Conservation (phyloP, 352 stramenopile species). For the Phytophthora quininea region DNA sequence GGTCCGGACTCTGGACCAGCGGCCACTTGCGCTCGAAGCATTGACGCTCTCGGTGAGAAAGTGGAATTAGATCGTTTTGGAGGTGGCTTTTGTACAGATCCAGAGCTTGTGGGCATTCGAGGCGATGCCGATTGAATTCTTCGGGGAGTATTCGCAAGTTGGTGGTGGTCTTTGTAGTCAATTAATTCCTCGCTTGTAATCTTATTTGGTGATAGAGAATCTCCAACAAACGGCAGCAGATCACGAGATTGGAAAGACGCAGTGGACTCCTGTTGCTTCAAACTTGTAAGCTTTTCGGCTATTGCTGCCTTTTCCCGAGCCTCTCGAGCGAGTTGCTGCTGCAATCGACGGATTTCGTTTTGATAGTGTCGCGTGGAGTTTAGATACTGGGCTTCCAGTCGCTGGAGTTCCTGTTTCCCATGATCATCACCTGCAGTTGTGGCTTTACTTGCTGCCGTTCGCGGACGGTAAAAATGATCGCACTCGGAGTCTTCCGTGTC, state of each 20-base stretch:
- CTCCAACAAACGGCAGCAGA: constrained; percentile 8
- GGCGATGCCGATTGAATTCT: constrained; percentile 28
- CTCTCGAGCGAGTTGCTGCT: constrained; percentile 64
- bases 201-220: constrained; percentile 1
- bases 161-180: background rate
- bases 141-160: constrained; percentile 10
- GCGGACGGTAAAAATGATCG: constrained; percentile 30
- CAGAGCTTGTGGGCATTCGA: constrained; percentile 7
- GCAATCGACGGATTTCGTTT: constrained; percentile 70
- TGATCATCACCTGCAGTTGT: background rate
- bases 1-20: background rate
- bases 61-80: constrained; percentile 49
- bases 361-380: constrained; percentile 63
- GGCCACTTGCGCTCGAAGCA: constrained; percentile 19
- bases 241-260: constrained; percentile 10
- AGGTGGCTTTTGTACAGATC: constrained; percentile 6
- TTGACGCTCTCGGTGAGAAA: constrained; percentile 42
- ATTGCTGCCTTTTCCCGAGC: constrained; percentile 49
- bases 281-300: constrained; percentile 50
- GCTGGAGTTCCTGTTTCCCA: constrained; percentile 12
- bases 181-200: constrained; percentile 4
- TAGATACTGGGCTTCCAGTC: constrained; percentile 28
- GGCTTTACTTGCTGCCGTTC: constrained; percentile 8
- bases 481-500: constrained; percentile 41
- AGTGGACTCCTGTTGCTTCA: constrained; percentile 19